Conservation (phyloP, 2,329 filamentous ascomycete species). For the Cladophialophora immunda region DNA sequence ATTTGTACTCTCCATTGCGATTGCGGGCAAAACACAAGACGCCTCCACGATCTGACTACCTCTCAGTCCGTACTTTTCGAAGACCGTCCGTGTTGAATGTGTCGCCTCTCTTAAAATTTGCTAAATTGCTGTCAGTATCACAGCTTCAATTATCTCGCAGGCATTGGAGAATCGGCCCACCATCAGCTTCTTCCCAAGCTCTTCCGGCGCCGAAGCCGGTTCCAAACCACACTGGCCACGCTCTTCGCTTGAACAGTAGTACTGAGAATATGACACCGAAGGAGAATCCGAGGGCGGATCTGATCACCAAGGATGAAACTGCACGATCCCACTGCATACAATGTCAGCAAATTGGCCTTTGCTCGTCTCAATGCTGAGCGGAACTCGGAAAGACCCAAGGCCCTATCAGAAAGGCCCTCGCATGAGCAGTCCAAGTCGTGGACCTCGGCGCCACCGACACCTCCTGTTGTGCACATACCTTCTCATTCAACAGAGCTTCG, state of each 20-base stretch:
- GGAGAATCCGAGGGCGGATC: conserved; percentile 91
- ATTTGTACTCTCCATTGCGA: conserved; percentile 32
- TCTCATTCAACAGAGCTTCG: conserved; percentile 98
- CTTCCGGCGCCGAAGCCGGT: conserved; percentile 94
- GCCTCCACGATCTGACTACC: conserved; percentile 30
- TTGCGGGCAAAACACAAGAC: conserved; percentile 14
- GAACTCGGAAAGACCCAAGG: not conserved
- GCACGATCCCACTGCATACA: conserved; percentile 89
- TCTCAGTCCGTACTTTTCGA: conserved; percentile 41
- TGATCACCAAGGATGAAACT: conserved; percentile 95
- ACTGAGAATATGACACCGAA: conserved; percentile 99
- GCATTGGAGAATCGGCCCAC: conserved; percentile 54
- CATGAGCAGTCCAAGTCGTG: not conserved
- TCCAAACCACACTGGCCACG: conserved; percentile 96
- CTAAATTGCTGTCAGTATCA: conserved; percentile 32
- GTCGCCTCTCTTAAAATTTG: conserved; percentile 42
- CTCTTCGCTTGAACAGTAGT: conserved; percentile 95
- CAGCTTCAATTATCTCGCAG: not conserved
- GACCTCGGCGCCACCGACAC: not conserved
- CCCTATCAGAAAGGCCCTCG: not conserved
- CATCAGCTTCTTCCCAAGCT: conserved; percentile 98
- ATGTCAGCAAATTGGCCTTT: conserved; percentile 32
- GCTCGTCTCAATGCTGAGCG: not conserved
- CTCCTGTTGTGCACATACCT: conserved; percentile 68
- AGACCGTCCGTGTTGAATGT: conserved; percentile 39